Evolutionary conservation across 163 green algal genomes (phyloP), one percentile per base, ranked within the genome.

Genomic region (Scenedesmus sp.): DNA sequence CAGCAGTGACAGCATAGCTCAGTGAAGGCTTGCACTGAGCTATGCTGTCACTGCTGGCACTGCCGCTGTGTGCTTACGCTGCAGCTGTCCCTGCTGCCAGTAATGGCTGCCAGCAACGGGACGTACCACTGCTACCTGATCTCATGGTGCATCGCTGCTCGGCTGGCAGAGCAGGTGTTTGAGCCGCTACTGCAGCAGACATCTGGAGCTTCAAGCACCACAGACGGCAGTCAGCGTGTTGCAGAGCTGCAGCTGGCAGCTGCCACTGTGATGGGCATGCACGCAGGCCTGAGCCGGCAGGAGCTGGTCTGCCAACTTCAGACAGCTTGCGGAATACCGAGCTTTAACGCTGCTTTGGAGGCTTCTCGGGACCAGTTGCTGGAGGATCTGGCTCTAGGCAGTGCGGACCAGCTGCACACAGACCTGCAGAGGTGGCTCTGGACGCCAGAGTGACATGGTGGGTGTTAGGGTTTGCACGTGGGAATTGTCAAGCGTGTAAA

Each of bases 41-140:
- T 56, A 34, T n/a, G 26, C 34, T 60, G 10, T n/a, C 16, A 16
- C 86, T 90, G 66, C 66, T n/a, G 67, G 10, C 52, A 12, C 64
- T 9, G 67, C 15, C 66, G 46, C 3, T 85, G 64, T 52, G 26
- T 34, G 13, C 23, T 2, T 57, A 60, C 56, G 79, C 13, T 79
- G 70, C 93, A 95, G 93, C 67, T 94, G 18, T 88, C 93, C 2
- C 77, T 90, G 18, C 73, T 95, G 8, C 93, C 93, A 5, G 85
- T 94, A 1, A 26, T 94, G 16, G 90, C 87, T n/a, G 91, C 93
- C 13, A 86, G 94, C 86, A 82, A 77, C 12, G 93, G 90, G 18
- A 94, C 92, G 12, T 95, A 94, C 86, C 90, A 93, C 70, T 76
- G 84, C n/a, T 95, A 95, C 90, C 7, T 93, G 13, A 23, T 83